Base-by-base conservation (phyloP, 2,329 filamentous ascomycete genomes). In the Epichloe gansuensis region DNA sequence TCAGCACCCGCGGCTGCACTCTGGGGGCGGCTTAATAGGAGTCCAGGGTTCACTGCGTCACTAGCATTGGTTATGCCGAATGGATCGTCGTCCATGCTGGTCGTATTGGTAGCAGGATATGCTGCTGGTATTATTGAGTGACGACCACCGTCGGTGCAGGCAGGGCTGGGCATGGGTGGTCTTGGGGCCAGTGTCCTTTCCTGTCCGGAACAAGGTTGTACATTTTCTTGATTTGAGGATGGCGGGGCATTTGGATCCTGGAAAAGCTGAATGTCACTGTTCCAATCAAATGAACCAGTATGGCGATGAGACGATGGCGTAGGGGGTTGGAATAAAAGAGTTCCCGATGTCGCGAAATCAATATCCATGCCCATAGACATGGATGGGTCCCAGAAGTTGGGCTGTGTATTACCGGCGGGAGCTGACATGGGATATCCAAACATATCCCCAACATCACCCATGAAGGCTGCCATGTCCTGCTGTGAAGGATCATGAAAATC, bases 381-480 rank as follows among this genome's bases (percentile, higher is more conserved):
- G 50, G 76, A 73, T 3, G 73, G 68, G 54, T 81, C 78, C 81
- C 81, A 84, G 56, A 82, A 83, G 39, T 73, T 77, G 3, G 69
- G 65, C 1, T 76, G 70, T 3, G 71, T 71, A 2, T 3, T 39
- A 3, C 72, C 71, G 35, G 73, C 72, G 21, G 79, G 75, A 3
- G 77, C 78, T n/a, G 80, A 78, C 65, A 83, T 70, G 31, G 80
- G 77, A 60, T 80, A 82, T 28, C 71, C 71, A 61, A 82, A 83
- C 65, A 83, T 71, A 58, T 83, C 80, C 52, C 70, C 70, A 12
- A 75, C 68, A 23, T 70, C 68, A 17, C 69, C 68, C 58, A 76
- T 70, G 57, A 75, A 74, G 11, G 64, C 64, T 31, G 70, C 63
- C 66, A 80, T 69, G 44, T 75, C 73, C 58, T 77, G 74, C 42